These are phyloP conservation scores for Carex scoparia DNA, from an alignment of 176 grass and related monocot species.

Conservation along the genomic window DNA sequence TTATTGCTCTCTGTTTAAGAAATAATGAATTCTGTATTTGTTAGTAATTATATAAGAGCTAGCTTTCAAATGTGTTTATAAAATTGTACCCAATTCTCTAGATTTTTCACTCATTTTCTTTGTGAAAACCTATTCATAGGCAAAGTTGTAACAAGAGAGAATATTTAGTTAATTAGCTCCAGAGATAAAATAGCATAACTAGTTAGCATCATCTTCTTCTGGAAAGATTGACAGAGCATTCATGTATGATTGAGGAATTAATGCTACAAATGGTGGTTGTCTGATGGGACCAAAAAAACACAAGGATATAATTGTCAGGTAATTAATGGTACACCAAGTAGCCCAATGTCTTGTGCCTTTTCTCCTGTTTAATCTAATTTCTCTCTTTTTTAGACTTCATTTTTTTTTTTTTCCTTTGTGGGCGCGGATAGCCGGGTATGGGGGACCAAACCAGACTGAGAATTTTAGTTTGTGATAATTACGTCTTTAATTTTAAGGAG, in stretches of 20 bases:
- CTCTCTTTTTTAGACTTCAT: neutral
- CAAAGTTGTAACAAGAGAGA: neutral
- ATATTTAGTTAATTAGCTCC: neutral
- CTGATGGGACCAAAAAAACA: slow-evolving; percentile 25
- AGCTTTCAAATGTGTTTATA: neutral
- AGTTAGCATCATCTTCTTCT: neutral
- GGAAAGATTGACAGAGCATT: slow-evolving; percentile 13
- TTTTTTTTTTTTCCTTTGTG: neutral
- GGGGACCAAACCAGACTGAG: neutral
- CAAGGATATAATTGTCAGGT: slow-evolving; percentile 41
- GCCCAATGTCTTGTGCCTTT: neutral
- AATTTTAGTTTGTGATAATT: neutral
- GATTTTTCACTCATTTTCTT: neutral
- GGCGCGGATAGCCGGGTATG: neutral
- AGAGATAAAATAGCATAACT: neutral
- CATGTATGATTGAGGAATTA: slow-evolving; percentile 44
- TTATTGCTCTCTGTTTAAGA: neutral
- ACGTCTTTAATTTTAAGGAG: neutral
- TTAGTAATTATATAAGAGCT: neutral
- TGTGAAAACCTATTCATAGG: neutral
- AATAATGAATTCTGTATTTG: neutral
- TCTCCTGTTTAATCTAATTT: neutral
- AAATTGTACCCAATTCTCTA: neutral
- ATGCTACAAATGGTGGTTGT: slow-evolving; percentile 71
- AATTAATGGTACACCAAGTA: slow-evolving; percentile 27